Percentiles rank a stretch among this genome's conserved stretches.
Evolutionary conservation across 192 early-diverging fungal genomes (phyloP).

Genomic region (Entomortierella parvispora): DNA sequence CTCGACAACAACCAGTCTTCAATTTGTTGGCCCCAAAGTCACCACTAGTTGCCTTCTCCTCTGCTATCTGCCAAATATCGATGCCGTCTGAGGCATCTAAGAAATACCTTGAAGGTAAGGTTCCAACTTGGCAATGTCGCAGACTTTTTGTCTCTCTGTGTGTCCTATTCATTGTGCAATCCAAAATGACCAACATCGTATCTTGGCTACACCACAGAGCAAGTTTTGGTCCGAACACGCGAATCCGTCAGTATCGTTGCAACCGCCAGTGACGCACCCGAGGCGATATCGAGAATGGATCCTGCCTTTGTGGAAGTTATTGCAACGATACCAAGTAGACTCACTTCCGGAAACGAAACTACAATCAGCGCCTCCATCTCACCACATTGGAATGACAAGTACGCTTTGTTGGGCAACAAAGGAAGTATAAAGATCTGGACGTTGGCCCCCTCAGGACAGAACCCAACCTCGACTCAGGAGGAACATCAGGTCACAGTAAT

Average conservation of each 20-base stretch:
- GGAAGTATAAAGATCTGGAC: conserved; percentile 22
- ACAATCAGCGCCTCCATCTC: conserved; percentile 35
- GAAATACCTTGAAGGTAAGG: conserved; percentile 11
- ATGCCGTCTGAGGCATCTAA: background rate
- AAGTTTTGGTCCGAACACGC: conserved; percentile 31
- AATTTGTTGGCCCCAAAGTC: conserved; percentile 11
- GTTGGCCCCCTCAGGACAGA: background rate
- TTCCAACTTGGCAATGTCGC: background rate
- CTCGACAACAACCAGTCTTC: conserved; percentile 13
- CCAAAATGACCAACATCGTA: background rate
- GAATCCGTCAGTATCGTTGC: conserved; percentile 19
- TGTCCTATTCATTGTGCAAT: background rate
- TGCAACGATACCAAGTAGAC: conserved; percentile 11
- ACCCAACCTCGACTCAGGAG: too few species aligned
- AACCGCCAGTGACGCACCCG: background rate
- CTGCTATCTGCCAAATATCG: conserved; percentile 22
- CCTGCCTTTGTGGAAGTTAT: conserved; percentile 1
- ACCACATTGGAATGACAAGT: conserved; percentile 18
- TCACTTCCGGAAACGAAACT: background rate
- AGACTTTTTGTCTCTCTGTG: background rate
- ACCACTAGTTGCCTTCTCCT: conserved; percentile 9
- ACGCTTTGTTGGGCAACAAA: conserved; percentile 23
- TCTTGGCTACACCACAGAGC: conserved; percentile 1
- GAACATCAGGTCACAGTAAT: too few species aligned
- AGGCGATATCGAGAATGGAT: conserved; percentile 14